phyloP scores from a whole-genome alignment of 495 filamentous ascomycete genomes.

The Lineolata rhizophorae region DNA sequence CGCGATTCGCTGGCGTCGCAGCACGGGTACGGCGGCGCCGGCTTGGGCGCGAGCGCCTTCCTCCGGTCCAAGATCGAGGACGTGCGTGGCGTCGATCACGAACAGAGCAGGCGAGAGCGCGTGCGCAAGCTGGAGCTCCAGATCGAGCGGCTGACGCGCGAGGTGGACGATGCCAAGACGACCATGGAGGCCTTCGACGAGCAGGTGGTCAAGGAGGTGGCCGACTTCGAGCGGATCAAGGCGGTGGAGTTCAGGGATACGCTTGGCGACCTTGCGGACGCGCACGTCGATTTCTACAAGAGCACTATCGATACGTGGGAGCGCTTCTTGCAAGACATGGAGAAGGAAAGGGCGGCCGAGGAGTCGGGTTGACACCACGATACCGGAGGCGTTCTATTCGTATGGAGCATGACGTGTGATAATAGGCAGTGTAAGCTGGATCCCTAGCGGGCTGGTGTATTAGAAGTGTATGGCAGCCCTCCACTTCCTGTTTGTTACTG shows the following conservation, averaged over 20 bases:
- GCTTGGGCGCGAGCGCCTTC: constrained; percentile 56
- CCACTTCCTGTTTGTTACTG: too few species aligned
- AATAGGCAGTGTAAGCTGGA: too few species aligned
- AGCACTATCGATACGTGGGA: constrained; percentile 73
- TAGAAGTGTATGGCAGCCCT: too few species aligned
- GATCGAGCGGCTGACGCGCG: constrained; percentile 71
- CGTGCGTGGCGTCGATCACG: constrained; percentile 89
- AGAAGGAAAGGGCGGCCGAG: too few species aligned
- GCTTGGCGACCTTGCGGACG: constrained; percentile 58
- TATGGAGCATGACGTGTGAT: too few species aligned
- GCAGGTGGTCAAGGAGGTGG: constrained; percentile 78
- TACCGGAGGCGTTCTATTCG: too few species aligned
- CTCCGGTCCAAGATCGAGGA: constrained; percentile 90
- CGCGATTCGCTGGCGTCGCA: constrained; percentile 62
- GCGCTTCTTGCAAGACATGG: constrained; percentile 70
- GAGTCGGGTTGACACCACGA: too few species aligned
- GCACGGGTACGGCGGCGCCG: constrained; percentile 25
- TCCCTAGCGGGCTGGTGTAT: too few species aligned
- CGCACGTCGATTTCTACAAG: constrained; percentile 72
- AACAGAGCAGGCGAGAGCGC: constrained; percentile 67
- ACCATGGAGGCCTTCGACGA: constrained; percentile 79
- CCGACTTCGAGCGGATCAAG: constrained; percentile 92
- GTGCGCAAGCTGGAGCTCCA: constrained; percentile 74
- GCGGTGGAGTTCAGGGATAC: constrained; percentile 76
- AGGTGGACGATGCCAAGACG: constrained; percentile 68